phyloP scores from a whole-genome alignment of 495 filamentous ascomycete genomes.

The Podospora fimiseda region DNA sequence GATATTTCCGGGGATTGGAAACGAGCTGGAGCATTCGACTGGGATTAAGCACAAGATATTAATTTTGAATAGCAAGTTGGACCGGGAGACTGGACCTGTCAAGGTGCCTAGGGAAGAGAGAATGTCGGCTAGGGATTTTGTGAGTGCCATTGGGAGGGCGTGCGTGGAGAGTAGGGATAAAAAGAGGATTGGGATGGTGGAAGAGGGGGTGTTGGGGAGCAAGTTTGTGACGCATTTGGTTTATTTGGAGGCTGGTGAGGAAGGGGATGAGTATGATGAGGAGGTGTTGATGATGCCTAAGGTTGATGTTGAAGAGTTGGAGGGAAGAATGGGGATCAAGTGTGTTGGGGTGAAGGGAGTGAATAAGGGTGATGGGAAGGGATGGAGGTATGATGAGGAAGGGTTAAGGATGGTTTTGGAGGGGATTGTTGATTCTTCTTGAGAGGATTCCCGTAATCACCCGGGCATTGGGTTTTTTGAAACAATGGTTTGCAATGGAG shows the following conservation, averaged over 20 bases:
- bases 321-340: constrained; percentile 64
- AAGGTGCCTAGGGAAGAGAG: constrained; percentile 22
- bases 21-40: constrained; percentile 33
- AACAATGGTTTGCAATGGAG: too few relatives aligned
- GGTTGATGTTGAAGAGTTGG: constrained; percentile 61
- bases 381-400: constrained; percentile 69
- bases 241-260: too few relatives aligned
- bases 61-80: constrained; percentile 73
- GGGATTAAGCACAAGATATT: constrained; percentile 67
- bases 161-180: constrained; percentile 36
- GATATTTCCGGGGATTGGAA: constrained; percentile 59
- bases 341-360: constrained; percentile 70
- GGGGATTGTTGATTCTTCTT: constrained; percentile 58
- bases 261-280: constrained; percentile 52
- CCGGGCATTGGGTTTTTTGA: background rate
- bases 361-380: constrained; percentile 39
- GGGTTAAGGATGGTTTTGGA: constrained; percentile 72
- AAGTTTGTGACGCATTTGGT: constrained; percentile 84
- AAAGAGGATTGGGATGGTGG: constrained; percentile 38
- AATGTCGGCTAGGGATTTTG: constrained; percentile 70
- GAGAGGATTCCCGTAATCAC: constrained; percentile 25
- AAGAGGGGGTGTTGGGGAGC: constrained; percentile 27
- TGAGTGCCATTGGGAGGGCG: constrained; percentile 67
- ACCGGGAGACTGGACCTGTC: constrained; percentile 74
- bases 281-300: constrained; percentile 47